Evolutionary conservation across 2,329 filamentous ascomycete species (phyloP).

Genomic region (Clonostachys byssicola): DNA sequence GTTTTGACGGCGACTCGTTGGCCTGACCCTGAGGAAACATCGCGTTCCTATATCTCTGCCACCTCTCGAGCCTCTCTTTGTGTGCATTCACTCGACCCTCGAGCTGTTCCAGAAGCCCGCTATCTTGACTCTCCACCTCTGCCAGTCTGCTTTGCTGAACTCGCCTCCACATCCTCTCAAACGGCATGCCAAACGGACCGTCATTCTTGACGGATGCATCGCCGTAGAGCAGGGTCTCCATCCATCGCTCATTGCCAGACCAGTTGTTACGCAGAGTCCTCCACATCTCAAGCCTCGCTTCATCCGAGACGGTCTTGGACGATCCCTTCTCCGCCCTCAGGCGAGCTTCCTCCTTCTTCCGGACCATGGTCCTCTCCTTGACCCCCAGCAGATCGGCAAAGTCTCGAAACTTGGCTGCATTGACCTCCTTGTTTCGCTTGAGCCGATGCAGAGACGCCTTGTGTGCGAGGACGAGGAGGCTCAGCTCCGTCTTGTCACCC

Average conservation of each 20-base stretch:
- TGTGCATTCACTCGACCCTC: slow-evolving; percentile 65
- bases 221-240: slow-evolving; percentile 66
- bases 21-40: slow-evolving; percentile 21
- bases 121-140: slow-evolving; percentile 47
- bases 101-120: slow-evolving; percentile 64
- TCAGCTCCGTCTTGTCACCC: slow-evolving; percentile 49
- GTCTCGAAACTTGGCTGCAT: slow-evolving; percentile 53
- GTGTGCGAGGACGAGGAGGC: slow-evolving; percentile 70
- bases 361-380: slow-evolving; percentile 56
- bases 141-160: slow-evolving; percentile 55
- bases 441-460: slow-evolving; percentile 58
- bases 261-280: slow-evolving; percentile 67
- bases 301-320: slow-evolving; percentile 29
- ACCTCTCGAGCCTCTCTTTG: slow-evolving; percentile 63
- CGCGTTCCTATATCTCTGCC: slow-evolving; percentile 62
- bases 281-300: slow-evolving; percentile 45
- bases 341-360: slow-evolving; percentile 43
- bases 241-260: slow-evolving; percentile 73
- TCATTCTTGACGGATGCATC: slow-evolving; percentile 52
- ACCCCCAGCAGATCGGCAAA: slow-evolving; percentile 61
- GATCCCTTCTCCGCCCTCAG: slow-evolving; percentile 15
- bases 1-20: slow-evolving; percentile 15
- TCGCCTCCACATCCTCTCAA: slow-evolving; percentile 67
- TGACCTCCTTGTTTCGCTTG: slow-evolving; percentile 55
- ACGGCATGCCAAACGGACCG: slow-evolving; percentile 60